Conservation (phyloP, 495 filamentous ascomycete genomes). For the Penicillium robsamsonii region DNA sequence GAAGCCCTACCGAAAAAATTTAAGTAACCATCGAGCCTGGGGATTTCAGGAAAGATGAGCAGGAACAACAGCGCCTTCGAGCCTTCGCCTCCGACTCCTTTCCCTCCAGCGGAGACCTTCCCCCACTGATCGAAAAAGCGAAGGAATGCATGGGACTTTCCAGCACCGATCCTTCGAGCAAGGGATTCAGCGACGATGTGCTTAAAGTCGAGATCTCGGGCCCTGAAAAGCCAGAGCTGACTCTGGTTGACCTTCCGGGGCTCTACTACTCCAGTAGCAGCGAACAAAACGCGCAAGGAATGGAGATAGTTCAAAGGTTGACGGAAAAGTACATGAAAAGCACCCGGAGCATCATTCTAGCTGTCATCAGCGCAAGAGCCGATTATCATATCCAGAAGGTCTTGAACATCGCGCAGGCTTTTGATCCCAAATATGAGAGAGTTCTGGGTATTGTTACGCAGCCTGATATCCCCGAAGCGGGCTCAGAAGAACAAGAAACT, state of each 20-base stretch:
- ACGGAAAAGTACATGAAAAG: conserved; percentile 58
- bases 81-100: conserved; percentile 14
- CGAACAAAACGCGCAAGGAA: conserved; percentile 26
- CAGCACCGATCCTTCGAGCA: neutral
- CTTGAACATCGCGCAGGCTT: conserved; percentile 17
- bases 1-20: conserved; percentile 27
- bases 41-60: conserved; percentile 12
- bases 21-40: conserved; percentile 47
- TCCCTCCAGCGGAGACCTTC: conserved; percentile 31
- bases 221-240: conserved; percentile 60
- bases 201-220: conserved; percentile 62
- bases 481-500: conserved; percentile 40
- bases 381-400: conserved; percentile 53
- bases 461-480: conserved; percentile 33
- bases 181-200: conserved; percentile 58
- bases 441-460: conserved; percentile 55
- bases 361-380: conserved; percentile 55
- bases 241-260: conserved; percentile 65
- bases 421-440: conserved; percentile 31
- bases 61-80: conserved; percentile 15
- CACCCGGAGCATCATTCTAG: conserved; percentile 59
- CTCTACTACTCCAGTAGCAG: conserved; percentile 50
- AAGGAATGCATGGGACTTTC: conserved; percentile 51
- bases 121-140: conserved; percentile 45
- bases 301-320: conserved; percentile 49